Percentiles rank a stretch among this genome's conserved stretches.
Conservation (phyloP, 768 basidiomycete genomes). For the Royoungia palumana region DNA sequence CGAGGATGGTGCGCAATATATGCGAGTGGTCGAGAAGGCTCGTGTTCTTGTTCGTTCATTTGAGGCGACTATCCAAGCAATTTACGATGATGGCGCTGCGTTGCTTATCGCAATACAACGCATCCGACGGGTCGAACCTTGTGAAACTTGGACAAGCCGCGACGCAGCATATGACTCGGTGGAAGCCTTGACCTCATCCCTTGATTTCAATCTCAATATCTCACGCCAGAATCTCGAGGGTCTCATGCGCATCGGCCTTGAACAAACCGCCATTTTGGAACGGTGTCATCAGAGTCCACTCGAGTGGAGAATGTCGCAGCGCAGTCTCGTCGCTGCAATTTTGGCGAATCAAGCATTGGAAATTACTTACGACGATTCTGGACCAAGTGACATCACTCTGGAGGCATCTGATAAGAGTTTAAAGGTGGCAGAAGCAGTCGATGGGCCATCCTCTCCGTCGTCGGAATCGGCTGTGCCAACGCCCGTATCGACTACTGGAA, state of each 20-base stretch:
- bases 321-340: constrained; percentile 32
- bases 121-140: constrained; percentile 25
- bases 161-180: constrained; percentile 27
- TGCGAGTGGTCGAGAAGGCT: constrained; percentile 44
- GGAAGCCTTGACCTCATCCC: constrained; percentile 27
- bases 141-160: constrained; percentile 22
- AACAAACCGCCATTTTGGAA: constrained; percentile 39
- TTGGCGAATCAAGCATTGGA: constrained; percentile 21
- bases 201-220: constrained; percentile 35
- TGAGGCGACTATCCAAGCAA: constrained; percentile 46
- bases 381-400: constrained; percentile 3
- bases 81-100: constrained; percentile 46
- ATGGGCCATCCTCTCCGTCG: background rate
- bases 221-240: constrained; percentile 38
- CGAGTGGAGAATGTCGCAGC: constrained; percentile 46
- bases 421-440: constrained; percentile 9
- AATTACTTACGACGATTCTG: constrained; percentile 12
- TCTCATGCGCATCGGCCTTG: constrained; percentile 36
- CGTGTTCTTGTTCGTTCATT: constrained; percentile 45
- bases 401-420: constrained; percentile 11
- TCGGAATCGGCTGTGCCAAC: constrained; percentile 6
- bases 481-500: constrained; percentile 12
- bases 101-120: constrained; percentile 41
- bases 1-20: constrained; percentile 36
- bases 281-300: constrained; percentile 39